These are phyloP conservation scores for Lactarius psammicola DNA, from an alignment of 768 basidiomycete genomes.

Conservation along the genomic window DNA sequence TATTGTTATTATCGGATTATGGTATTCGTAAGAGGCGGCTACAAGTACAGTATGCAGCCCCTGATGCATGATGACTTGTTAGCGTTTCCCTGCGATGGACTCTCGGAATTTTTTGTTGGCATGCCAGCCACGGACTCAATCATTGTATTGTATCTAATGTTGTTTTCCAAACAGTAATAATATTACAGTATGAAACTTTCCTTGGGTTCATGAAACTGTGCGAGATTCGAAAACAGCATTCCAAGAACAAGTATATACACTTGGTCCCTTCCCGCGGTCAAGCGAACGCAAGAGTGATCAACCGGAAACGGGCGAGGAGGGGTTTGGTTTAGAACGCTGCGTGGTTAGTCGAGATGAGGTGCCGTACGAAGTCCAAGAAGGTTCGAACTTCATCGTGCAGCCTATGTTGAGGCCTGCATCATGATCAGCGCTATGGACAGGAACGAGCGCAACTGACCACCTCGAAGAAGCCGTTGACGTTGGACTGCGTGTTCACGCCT, in stretches of 20 bases:
- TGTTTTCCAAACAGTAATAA: background rate
- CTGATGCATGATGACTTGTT: background rate
- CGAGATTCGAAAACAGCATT: background rate
- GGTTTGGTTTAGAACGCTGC: background rate
- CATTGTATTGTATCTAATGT: background rate
- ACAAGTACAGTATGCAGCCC: background rate
- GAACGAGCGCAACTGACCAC: background rate
- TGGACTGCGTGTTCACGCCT: background rate
- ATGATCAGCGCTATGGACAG: background rate
- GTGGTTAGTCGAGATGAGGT: background rate
- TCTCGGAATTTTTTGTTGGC: background rate
- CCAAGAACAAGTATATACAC: background rate
- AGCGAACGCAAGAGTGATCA: background rate
- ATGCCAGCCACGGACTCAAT: background rate
- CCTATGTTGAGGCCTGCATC: background rate
- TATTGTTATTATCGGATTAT: background rate
- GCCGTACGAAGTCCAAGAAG: background rate
- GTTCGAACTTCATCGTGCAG: background rate
- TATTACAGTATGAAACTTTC: background rate
- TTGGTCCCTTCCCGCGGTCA: background rate
- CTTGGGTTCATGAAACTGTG: background rate
- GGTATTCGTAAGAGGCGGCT: background rate
- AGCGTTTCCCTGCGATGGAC: background rate
- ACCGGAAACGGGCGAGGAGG: background rate
- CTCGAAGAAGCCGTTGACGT: background rate